These are phyloP conservation scores for Eremochloa ophiuroides DNA, from an alignment of 176 grass and related monocot species.

Conservation along the genomic window DNA sequence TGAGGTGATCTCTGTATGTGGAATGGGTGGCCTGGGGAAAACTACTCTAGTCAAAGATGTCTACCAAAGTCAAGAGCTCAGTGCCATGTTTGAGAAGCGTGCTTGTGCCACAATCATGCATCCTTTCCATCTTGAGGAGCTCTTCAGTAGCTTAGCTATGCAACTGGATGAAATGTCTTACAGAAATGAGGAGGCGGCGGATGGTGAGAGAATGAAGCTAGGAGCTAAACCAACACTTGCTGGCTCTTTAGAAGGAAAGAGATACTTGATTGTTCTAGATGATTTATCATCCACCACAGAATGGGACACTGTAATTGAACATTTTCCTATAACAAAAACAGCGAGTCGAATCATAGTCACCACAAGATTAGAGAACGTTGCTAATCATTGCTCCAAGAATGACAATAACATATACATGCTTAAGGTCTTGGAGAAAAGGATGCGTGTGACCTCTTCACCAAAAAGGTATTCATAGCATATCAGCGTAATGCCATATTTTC, in stretches of 20 bases:
- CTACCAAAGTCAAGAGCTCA: no score
- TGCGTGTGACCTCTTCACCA: constrained; percentile 7
- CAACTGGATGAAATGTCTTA: background rate
- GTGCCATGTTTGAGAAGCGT: no score
- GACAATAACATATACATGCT: background rate
- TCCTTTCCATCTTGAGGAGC: no score
- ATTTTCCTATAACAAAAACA: background rate
- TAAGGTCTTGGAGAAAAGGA: background rate
- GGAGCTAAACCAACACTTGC: background rate
- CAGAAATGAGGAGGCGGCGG: background rate
- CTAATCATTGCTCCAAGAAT: background rate
- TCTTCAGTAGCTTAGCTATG: background rate
- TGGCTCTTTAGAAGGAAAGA: background rate
- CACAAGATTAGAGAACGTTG: background rate
- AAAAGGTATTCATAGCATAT: background rate
- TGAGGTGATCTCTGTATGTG: no score
- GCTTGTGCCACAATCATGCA: no score
- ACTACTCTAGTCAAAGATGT: no score
- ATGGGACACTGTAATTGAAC: background rate
- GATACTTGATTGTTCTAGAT: constrained; percentile 18
- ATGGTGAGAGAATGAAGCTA: background rate
- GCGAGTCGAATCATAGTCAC: constrained; percentile 23
- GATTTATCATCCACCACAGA: background rate
- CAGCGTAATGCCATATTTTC: no score
- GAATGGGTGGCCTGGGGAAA: no score